Evolutionary conservation across 2,329 filamentous ascomycete genomes (phyloP).

Genomic region (Paracoccidioides lutzii): DNA sequence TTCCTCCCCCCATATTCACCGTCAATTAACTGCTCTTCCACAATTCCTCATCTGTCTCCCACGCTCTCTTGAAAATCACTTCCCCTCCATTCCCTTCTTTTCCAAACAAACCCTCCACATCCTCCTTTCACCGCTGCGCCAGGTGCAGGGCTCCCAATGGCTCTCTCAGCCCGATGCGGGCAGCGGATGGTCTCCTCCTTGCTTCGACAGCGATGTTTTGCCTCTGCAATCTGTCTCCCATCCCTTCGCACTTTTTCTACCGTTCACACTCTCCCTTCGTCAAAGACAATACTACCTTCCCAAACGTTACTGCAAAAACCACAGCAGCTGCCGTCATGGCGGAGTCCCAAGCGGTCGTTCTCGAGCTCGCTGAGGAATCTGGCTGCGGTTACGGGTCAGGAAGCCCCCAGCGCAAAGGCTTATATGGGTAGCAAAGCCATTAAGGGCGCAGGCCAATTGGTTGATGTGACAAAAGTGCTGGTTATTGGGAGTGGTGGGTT

Average conservation of each 20-base stretch:
- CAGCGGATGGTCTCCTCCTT: slow-evolving; percentile 27
- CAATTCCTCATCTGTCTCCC: background rate
- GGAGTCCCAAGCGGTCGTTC: slow-evolving; percentile 32
- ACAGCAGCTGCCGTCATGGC: slow-evolving; percentile 24
- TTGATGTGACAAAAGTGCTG: slow-evolving; percentile 92
- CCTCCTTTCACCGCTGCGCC: slow-evolving; percentile 11
- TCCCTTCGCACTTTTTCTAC: slow-evolving; percentile 29
- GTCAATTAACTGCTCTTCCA: background rate
- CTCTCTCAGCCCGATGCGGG: slow-evolving; percentile 34
- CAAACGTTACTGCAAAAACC: slow-evolving; percentile 19
- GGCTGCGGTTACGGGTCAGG: slow-evolving; percentile 39
- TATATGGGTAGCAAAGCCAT: slow-evolving; percentile 83
- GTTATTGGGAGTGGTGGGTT: slow-evolving; percentile 93
- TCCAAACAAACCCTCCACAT: slow-evolving; percentile 6
- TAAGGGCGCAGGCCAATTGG: slow-evolving; percentile 58
- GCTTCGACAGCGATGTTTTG: slow-evolving; percentile 31
- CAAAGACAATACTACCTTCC: slow-evolving; percentile 14
- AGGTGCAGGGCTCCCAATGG: slow-evolving; percentile 29
- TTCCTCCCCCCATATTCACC: background rate
- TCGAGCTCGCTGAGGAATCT: slow-evolving; percentile 28
- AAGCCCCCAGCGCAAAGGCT: slow-evolving; percentile 68
- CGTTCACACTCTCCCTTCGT: slow-evolving; percentile 22
- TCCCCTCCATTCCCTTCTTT: background rate
- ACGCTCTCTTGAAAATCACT: background rate
- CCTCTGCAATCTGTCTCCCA: slow-evolving; percentile 23